These are phyloP conservation scores for Athelia psychrophila DNA, from an alignment of 1,284 basidiomycete genomes.

Conservation along the genomic window DNA sequence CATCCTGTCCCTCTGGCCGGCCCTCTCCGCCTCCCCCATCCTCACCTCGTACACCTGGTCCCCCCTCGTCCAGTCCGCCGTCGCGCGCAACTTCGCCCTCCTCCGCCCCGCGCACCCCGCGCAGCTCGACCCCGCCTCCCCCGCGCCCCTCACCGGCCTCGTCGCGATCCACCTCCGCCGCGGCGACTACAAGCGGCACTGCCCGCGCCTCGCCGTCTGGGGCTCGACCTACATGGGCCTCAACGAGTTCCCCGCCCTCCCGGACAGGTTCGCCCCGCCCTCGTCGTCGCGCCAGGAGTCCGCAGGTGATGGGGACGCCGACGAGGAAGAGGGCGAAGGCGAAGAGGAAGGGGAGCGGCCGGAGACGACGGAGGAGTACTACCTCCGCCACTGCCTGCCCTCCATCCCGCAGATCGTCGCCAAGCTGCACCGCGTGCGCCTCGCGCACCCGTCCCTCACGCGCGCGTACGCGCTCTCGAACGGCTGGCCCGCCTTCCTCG, in stretches of 20 bases:
- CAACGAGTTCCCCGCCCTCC: conserved; percentile 49
- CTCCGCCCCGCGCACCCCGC: conserved; percentile 32
- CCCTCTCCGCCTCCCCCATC: conserved; percentile 47
- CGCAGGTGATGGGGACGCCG: not conserved
- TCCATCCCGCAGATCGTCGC: conserved; percentile 48
- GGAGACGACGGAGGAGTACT: conserved; percentile 25
- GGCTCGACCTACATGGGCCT: conserved; percentile 51
- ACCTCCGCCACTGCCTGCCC: conserved; percentile 58
- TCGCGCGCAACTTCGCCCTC: conserved; percentile 48
- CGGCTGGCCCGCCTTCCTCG: conserved; percentile 50
- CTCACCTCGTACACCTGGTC: conserved; percentile 57
- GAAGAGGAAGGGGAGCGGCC: conserved; percentile 12
- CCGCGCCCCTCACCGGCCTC: conserved; percentile 39
- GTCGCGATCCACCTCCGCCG: conserved; percentile 65
- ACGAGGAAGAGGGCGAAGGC: not conserved
- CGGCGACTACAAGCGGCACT: conserved; percentile 66
- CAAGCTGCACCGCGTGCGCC: conserved; percentile 36
- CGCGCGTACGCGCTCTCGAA: conserved; percentile 58
- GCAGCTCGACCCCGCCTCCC: conserved; percentile 18
- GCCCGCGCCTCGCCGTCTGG: conserved; percentile 51
- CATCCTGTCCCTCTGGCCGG: conserved; percentile 44
- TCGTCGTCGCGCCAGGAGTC: not conserved
- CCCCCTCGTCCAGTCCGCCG: conserved; percentile 49
- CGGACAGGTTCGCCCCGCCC: conserved; percentile 44
- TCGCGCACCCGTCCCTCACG: conserved; percentile 30